Percentiles rank a stretch among this genome's conserved stretches.
phyloP scores from a whole-genome alignment of 192 early-diverging fungal genomes.

The Coemansia aciculifera region DNA sequence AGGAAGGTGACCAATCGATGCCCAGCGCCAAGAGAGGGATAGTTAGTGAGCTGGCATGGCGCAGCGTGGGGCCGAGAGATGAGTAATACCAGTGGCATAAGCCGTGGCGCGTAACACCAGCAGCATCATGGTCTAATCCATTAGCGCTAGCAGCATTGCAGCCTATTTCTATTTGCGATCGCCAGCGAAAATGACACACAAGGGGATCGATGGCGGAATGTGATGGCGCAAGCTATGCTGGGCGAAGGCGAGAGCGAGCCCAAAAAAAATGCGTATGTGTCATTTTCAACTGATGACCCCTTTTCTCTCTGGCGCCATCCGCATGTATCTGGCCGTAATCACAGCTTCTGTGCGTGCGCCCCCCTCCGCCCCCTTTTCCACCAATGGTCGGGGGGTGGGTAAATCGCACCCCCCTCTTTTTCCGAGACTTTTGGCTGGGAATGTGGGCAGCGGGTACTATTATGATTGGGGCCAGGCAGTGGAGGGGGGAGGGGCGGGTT shows the following conservation, averaged over 20 bases:
- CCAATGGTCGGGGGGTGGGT: constrained; percentile 4
- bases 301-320: constrained; percentile 4
- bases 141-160: not conserved
- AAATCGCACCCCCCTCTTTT: constrained; percentile 7
- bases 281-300: not conserved
- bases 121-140: not conserved
- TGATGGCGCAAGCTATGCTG: constrained; percentile 1
- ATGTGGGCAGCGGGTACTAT: constrained; percentile 3
- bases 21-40: not conserved
- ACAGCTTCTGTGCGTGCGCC: not conserved
- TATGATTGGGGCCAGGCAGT: constrained; percentile 1
- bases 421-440: constrained; percentile 11
- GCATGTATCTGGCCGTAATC: constrained; percentile 6
- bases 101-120: not conserved
- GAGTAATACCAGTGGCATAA: not conserved
- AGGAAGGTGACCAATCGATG: not conserved
- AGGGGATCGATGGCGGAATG: constrained; percentile 2
- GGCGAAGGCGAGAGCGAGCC: not conserved
- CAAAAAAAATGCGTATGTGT: not conserved
- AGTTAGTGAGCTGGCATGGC: constrained; percentile 6
- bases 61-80: not conserved
- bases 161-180: constrained; percentile 5
- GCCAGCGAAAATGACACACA: constrained; percentile 1
- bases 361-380: not conserved
- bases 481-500: not conserved